Conservation (phyloP, 2,329 filamentous ascomycete genomes). For the Diplodia mutila region DNA sequence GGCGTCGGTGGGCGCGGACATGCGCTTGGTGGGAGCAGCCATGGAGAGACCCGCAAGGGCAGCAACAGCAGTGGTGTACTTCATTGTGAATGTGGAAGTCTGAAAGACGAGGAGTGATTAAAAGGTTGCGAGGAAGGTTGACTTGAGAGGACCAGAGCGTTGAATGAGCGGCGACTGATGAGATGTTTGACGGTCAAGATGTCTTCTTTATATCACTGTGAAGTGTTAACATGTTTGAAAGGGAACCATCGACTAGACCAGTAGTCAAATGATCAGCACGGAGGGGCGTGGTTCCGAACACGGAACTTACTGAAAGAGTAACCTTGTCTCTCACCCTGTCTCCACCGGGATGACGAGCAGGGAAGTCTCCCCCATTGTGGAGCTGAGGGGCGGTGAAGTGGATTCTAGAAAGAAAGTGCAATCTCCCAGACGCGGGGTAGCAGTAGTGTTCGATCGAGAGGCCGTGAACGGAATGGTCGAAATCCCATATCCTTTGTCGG, state of each 20-base stretch:
- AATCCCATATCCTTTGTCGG: too few species aligned
- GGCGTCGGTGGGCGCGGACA: slow-evolving; percentile 21
- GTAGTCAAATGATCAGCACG: slow-evolving; percentile 3
- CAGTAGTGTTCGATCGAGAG: background rate
- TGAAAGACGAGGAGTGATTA: slow-evolving; percentile 1
- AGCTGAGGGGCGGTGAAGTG: background rate
- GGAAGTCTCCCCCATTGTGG: background rate
- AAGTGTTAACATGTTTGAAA: background rate
- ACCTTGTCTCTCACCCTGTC: background rate
- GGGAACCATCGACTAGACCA: too few species aligned
- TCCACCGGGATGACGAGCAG: background rate
- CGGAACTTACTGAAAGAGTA: background rate
- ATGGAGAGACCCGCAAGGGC: slow-evolving; percentile 3
- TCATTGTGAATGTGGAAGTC: slow-evolving; percentile 9
- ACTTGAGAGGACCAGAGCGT: background rate
- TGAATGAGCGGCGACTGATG: background rate
- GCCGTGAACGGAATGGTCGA: background rate
- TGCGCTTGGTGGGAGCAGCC: slow-evolving; percentile 21
- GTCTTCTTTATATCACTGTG: background rate
- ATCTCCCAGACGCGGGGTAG: background rate
- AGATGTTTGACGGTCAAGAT: background rate
- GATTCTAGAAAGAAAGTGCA: background rate
- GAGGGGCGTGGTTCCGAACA: background rate
- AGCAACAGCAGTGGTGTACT: slow-evolving; percentile 2
- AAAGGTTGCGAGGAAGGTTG: background rate